Evolutionary conservation across 1,284 basidiomycete genomes (phyloP).

Genomic region (Sporisorium graminicola): DNA sequence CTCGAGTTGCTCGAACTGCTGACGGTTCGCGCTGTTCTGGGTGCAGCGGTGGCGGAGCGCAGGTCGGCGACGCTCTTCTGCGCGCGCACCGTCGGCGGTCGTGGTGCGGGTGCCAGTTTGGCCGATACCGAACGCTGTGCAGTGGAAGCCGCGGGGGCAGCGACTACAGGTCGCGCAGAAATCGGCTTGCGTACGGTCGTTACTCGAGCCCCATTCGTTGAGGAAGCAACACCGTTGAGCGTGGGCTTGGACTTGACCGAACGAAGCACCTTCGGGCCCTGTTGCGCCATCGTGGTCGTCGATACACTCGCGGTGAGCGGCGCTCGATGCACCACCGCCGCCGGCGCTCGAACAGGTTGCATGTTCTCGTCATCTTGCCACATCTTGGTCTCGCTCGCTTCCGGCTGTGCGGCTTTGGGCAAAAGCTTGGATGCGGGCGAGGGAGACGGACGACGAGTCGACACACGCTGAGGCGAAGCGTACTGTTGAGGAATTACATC

Average conservation of each 20-base stretch:
- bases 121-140: constrained; percentile 19
- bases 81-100: constrained; percentile 9
- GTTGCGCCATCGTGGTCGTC: background rate
- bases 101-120: background rate
- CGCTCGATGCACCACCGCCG: constrained; percentile 25
- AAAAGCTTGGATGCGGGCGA: background rate
- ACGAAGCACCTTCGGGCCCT: constrained; percentile 7
- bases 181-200: constrained; percentile 9
- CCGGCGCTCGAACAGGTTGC: constrained; percentile 4
- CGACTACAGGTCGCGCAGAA: background rate
- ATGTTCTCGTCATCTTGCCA: constrained; percentile 13
- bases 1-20: constrained; percentile 12
- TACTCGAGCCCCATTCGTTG: constrained; percentile 1
- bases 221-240: background rate
- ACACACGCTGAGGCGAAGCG: background rate
- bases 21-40: background rate
- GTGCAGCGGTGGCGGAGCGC: background rate
- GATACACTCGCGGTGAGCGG: constrained; percentile 2
- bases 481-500: constrained; percentile 29
- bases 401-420: background rate
- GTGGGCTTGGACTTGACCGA: constrained; percentile 13
- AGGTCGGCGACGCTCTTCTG: constrained; percentile 30
- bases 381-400: background rate
- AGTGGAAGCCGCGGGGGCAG: background rate
- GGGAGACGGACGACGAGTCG: background rate